Evolutionary conservation across 495 filamentous ascomycete species (phyloP), one percentile per base, ranked within the genome.

Genomic region (Aspergillus sclerotiicarbonarius): DNA sequence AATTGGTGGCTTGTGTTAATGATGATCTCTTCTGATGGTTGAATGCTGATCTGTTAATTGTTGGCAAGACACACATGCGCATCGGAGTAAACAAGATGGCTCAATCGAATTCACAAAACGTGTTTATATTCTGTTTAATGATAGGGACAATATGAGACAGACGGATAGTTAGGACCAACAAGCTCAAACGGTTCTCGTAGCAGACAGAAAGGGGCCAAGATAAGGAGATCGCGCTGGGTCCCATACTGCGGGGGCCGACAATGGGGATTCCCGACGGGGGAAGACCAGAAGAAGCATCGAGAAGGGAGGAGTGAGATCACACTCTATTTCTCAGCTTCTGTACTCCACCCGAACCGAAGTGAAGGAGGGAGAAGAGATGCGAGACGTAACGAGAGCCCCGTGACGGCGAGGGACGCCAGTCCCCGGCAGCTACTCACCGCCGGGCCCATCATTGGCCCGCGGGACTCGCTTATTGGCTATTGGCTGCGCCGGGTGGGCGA

Each of bases 381-480:
- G 37, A 37, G 19, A 1, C 31, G n/a, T 31, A n/a, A 41, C 5
- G 13, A 41, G 4, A n/a, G 10, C 0, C 5, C n/a, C 5, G 37
- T 15, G 9, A 41, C 37, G 13, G 37, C 3, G 12, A 41, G 37
- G 8, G 9, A 12, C 13, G 10, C 37, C 46, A 39, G 50, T 19
- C 53, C 37, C 46, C 41, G 54, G 29, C 53, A 59, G 56, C 56
- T 54, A 12, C 68, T 77, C 71, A 77, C 74, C 74, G 74, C 74
- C 72, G 59, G 58, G 48, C 47, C 58, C 65, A 61, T 71, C 60
- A 77, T 74, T 76, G 72, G 74, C 67, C 61, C 54, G 55, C 59
- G 62, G 59, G 62, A 62, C 62, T 73, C 72, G 71, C 74, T 74
- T 72, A 68, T 63, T 65, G 60, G 55, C 59, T 58, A 52, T 50